phyloP scores from a whole-genome alignment of 768 basidiomycete genomes.

The Auriculariales sp. region DNA sequence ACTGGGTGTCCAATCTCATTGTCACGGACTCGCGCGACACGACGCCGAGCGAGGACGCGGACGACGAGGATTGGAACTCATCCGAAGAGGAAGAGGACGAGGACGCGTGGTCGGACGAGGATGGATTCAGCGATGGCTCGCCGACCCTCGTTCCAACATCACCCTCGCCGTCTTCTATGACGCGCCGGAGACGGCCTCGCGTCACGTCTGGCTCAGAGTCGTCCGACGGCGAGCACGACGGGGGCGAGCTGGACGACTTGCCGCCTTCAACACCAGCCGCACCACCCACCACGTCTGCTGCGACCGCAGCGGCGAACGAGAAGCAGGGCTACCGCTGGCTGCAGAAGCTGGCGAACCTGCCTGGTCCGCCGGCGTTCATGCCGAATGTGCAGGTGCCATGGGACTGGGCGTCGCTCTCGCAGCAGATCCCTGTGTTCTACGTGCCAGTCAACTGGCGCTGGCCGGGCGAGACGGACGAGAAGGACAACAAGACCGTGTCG shows the following conservation, averaged over 20 bases:
- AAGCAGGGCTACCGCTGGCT: slow-evolving; percentile 40
- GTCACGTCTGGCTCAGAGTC: slow-evolving; percentile 1
- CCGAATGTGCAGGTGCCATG: slow-evolving; percentile 27
- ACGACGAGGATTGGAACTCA: background rate
- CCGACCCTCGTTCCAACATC: background rate
- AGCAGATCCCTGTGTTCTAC: slow-evolving; percentile 64
- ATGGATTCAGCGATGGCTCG: background rate
- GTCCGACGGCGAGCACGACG: slow-evolving; percentile 3
- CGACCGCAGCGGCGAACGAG: slow-evolving; percentile 13
- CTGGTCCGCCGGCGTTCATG: slow-evolving; percentile 47
- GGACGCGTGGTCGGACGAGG: slow-evolving; percentile 56
- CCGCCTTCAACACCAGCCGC: background rate
- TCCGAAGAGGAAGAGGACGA: slow-evolving; percentile 24
- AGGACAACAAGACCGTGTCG: slow-evolving; percentile 8
- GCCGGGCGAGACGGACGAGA: slow-evolving; percentile 35
- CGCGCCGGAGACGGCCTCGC: background rate
- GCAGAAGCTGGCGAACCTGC: slow-evolving; percentile 47
- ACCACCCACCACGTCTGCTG: slow-evolving; percentile 5
- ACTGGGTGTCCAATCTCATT: slow-evolving; percentile 4
- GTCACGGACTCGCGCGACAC: background rate
- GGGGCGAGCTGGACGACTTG: background rate
- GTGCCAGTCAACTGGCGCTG: slow-evolving; percentile 37
- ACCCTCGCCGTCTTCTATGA: background rate
- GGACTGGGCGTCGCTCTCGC: slow-evolving; percentile 43
- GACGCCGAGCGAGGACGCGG: background rate